Percentiles rank a stretch among this genome's conserved stretches.
These are phyloP conservation scores for Pythium plurisporium DNA, from an alignment of 352 stramenopile genomes.

Conservation along the genomic window DNA sequence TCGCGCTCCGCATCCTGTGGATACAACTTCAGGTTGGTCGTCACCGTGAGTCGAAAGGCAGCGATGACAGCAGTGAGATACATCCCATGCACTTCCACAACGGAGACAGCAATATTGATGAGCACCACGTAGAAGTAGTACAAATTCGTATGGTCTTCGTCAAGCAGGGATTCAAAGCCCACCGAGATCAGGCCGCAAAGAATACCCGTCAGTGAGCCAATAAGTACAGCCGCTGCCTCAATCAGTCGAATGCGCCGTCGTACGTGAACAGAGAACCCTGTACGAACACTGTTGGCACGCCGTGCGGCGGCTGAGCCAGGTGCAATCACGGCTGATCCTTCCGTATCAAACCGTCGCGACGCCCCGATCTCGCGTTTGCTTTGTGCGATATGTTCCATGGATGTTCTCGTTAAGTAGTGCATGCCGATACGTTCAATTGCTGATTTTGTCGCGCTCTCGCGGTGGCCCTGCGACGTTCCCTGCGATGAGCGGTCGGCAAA, in stretches of 20 bases:
- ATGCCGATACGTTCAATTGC: conserved; percentile 39
- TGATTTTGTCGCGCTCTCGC: conserved; percentile 13
- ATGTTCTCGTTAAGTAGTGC: conserved; percentile 34
- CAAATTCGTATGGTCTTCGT: conserved; percentile 3
- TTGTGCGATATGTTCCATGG: conserved; percentile 28
- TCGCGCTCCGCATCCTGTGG: conserved; percentile 44
- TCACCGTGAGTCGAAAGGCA: conserved; percentile 39
- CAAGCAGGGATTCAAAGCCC: conserved; percentile 27
- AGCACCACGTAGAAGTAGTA: conserved; percentile 24
- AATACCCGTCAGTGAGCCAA: conserved; percentile 27
- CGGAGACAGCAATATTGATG: conserved; percentile 43
- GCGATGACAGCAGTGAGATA: conserved; percentile 36
- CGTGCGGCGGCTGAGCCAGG: background rate
- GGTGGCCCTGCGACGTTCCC: background rate
- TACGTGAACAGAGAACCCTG: conserved; percentile 26
- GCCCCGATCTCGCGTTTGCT: conserved; percentile 16
- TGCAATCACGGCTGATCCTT: background rate
- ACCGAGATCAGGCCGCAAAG: conserved; percentile 36
- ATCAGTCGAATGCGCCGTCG: conserved; percentile 29
- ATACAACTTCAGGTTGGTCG: conserved; percentile 37
- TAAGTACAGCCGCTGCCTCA: conserved; percentile 23
- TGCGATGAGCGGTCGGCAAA: background rate
- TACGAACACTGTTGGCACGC: background rate
- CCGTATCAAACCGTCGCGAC: conserved; percentile 5
- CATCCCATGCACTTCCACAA: conserved; percentile 41